phyloP scores from a whole-genome alignment of 2,329 filamentous ascomycete species.

The Mycocentrospora acerina region DNA sequence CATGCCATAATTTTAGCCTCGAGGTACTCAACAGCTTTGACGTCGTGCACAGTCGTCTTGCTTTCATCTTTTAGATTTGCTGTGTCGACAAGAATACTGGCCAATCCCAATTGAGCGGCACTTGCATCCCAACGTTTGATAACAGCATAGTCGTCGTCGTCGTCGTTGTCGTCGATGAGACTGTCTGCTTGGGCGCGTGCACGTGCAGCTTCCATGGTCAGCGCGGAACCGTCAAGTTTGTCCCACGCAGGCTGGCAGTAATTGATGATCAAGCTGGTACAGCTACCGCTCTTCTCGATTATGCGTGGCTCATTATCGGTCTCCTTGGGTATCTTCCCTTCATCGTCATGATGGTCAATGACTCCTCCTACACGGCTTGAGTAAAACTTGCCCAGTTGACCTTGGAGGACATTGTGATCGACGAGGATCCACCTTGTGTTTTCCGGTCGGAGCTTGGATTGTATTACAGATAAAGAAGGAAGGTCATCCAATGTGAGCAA shows the following conservation, averaged over 20 bases:
- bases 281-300: conserved; percentile 70
- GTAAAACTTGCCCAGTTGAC: conserved; percentile 59
- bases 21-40: conserved; percentile 59
- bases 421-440: conserved; percentile 72
- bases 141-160: conserved; percentile 33
- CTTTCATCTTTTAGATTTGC: conserved; percentile 58
- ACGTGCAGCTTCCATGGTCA: conserved; percentile 45
- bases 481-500: conserved; percentile 67
- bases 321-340: conserved; percentile 55
- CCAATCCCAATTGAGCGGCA: conserved; percentile 67
- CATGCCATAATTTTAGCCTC: conserved; percentile 54
- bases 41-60: conserved; percentile 67
- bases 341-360: conserved; percentile 80
- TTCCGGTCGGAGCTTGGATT: conserved; percentile 49
- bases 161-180: conserved; percentile 21
- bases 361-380: conserved; percentile 60
- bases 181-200: conserved; percentile 44
- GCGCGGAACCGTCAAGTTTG: conserved; percentile 41
- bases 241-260: conserved; percentile 62
- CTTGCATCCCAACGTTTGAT: conserved; percentile 55
- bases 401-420: conserved; percentile 75
- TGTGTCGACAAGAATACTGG: conserved; percentile 74
- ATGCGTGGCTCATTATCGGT: conserved; percentile 57
- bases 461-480: conserved; percentile 54
- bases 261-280: conserved; percentile 68